Evolutionary conservation across 495 filamentous ascomycete species (phyloP).

Genomic region (Articulospora tetracladia): DNA sequence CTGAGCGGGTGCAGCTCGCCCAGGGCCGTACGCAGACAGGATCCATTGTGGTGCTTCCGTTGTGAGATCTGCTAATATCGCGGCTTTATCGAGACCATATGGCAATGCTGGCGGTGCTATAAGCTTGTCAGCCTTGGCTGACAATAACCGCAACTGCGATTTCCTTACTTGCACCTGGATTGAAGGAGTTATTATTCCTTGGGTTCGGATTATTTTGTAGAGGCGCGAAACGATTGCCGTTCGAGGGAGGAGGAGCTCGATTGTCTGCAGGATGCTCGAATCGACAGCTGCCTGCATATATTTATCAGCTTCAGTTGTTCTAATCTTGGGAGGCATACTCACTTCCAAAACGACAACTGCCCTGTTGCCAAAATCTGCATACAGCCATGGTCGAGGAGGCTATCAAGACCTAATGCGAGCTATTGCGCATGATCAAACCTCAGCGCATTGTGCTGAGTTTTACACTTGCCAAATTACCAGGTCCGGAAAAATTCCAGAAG

Average conservation of each 20-base stretch:
- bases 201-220: neutral
- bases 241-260: neutral
- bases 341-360: slow-evolving; percentile 69
- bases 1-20: slow-evolving; percentile 65
- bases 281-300: slow-evolving; percentile 18
- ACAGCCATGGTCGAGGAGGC: slow-evolving; percentile 26
- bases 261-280: slow-evolving; percentile 21
- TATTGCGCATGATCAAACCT: neutral
- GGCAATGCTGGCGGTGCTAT: slow-evolving; percentile 10
- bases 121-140: slow-evolving; percentile 30
- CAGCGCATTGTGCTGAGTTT: neutral
- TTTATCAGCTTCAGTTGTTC: slow-evolving; percentile 3
- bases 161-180: slow-evolving; percentile 11
- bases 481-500: too few relatives aligned
- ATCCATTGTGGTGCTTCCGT: slow-evolving; percentile 73
- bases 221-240: slow-evolving; percentile 14
- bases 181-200: neutral
- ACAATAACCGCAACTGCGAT: neutral
- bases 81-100: slow-evolving; percentile 41
- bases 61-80: slow-evolving; percentile 61
- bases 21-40: slow-evolving; percentile 78
- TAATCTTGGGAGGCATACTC: slow-evolving; percentile 5
- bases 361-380: slow-evolving; percentile 71
- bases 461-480: too few relatives aligned
- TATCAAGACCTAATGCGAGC: neutral